Evolutionary conservation across 495 filamentous ascomycete species (phyloP).

Genomic region (Talaromyces proteolyticus): DNA sequence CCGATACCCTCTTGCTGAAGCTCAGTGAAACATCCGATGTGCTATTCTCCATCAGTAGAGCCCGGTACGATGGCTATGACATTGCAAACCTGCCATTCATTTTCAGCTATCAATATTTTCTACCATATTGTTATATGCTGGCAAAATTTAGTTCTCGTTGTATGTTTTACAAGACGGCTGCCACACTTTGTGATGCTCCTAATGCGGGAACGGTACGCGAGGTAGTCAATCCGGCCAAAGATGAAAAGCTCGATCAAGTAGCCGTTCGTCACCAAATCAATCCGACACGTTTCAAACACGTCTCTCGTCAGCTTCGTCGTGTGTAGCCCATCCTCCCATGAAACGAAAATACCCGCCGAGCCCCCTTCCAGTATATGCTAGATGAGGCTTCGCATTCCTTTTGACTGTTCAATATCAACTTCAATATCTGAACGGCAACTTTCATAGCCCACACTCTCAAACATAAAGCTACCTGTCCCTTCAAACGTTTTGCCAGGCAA

Average conservation of each 20-base stretch:
- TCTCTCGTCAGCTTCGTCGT: conserved; percentile 26
- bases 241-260: conserved; percentile 38
- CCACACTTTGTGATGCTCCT: conserved; percentile 28
- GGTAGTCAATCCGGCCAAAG: conserved; percentile 46
- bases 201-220: conserved; percentile 29
- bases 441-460: too few relatives aligned
- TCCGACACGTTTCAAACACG: conserved; percentile 25
- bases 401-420: too few relatives aligned
- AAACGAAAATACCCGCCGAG: not conserved
- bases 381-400: not conserved
- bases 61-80: conserved; percentile 31
- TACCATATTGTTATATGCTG: conserved; percentile 43
- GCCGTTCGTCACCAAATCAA: conserved; percentile 39
- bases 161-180: conserved; percentile 38
- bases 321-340: conserved; percentile 37
- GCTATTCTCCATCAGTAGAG: conserved; percentile 44
- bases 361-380: not conserved
- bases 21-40: conserved; percentile 49
- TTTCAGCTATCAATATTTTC: conserved; percentile 14
- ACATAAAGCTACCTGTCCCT: too few relatives aligned
- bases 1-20: conserved; percentile 26
- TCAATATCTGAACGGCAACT: too few relatives aligned
- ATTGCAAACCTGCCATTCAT: conserved; percentile 27
- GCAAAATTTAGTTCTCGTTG: conserved; percentile 46
- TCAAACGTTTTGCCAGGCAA: too few relatives aligned